Base-by-base conservation (phyloP, 139 green algal genomes). In the Chlamydomonas sp. region DNA sequence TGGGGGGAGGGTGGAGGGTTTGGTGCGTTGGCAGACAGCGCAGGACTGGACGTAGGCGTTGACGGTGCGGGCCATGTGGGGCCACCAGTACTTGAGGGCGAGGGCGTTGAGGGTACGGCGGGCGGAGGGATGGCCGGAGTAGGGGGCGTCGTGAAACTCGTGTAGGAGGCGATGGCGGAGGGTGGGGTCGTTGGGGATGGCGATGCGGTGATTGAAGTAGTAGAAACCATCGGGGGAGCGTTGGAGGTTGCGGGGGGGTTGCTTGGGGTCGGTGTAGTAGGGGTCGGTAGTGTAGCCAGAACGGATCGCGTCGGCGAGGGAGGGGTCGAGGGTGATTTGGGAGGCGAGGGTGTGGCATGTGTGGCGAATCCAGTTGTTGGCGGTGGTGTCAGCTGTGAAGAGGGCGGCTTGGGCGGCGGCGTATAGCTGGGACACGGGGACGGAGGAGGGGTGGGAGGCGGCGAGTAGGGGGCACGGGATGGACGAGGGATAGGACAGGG, bases 21-120 rank as follows among this genome's bases (percentile, higher is more conserved):
- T 95, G 80, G 73, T 90, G 16, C 64, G 67, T 69, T 95, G 92
- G 75, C 93, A 94, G 2, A 59, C 63, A 63, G 73, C 7, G 79
- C 93, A 94, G 3, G 68, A 72, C 5, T 64, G 14, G 1, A 94
- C 75, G 79, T 91, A 93, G 57, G 83, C 1, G 7, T n/a, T 1
- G 18, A 94, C 86, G 7, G 86, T 79, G 10, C 62, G 75, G 7
- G 57, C 31, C 77, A 94, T 79, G 31, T 67, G 49, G 10, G 87
- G 85, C 91, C 91, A 93, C 63, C 62, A 93, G 58, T 83, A 92
- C 5, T 64, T 61, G 1, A 17, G 5, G 1, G 58, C 6, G 0
- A 93, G 60, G 57, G 67, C 60, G 0, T 87, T 8, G 2, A 83
- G 49, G 5, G 91, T 94, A 49, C 85, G 90, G 68, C 75, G 69